A percentile compares a stretch with the other conserved stretches of the same genome.
Conservation (phyloP, 768 basidiomycete genomes). For the Suillus bovinus region DNA sequence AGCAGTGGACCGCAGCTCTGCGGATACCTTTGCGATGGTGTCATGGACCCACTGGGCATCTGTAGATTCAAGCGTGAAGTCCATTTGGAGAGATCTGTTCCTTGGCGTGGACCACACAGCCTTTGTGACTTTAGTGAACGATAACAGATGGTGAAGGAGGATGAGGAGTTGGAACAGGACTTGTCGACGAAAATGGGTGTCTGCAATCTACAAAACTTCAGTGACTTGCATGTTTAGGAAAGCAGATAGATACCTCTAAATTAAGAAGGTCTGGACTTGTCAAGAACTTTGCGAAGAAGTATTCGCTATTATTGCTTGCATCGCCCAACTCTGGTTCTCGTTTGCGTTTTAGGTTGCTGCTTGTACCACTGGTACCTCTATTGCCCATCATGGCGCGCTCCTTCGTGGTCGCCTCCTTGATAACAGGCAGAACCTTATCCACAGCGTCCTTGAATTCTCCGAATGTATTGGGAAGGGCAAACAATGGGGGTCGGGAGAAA, state of each 20-base stretch:
- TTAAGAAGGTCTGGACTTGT: constrained; percentile 86
- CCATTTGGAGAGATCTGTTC: constrained; percentile 82
- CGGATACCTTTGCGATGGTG: constrained; percentile 52
- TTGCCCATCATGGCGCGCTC: constrained; percentile 89
- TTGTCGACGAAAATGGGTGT: constrained; percentile 91
- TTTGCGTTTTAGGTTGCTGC: constrained; percentile 57
- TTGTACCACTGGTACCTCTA: constrained; percentile 42
- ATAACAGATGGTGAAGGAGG: constrained; percentile 72
- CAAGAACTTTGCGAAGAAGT: constrained; percentile 93
- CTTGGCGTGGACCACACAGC: constrained; percentile 57
- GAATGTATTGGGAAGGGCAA: constrained; percentile 57
- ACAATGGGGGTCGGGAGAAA: constrained; percentile 79
- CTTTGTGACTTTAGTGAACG: constrained; percentile 71
- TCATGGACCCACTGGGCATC: constrained; percentile 81
- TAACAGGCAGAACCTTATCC: constrained; percentile 70
- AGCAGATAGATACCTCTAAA: constrained; percentile 63
- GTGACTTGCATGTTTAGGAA: constrained; percentile 10
- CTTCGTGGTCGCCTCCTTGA: constrained; percentile 85
- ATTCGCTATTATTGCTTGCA: constrained; percentile 55
- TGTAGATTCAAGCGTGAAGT: constrained; percentile 68
- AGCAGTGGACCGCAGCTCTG: constrained; percentile 68
- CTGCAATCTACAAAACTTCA: constrained; percentile 62
- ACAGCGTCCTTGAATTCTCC: constrained; percentile 69
- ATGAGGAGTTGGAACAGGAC: constrained; percentile 84
- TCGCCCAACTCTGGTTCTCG: constrained; percentile 62